phyloP scores from a whole-genome alignment of 2,329 filamentous ascomycete species.

The Xylariales sp. region DNA sequence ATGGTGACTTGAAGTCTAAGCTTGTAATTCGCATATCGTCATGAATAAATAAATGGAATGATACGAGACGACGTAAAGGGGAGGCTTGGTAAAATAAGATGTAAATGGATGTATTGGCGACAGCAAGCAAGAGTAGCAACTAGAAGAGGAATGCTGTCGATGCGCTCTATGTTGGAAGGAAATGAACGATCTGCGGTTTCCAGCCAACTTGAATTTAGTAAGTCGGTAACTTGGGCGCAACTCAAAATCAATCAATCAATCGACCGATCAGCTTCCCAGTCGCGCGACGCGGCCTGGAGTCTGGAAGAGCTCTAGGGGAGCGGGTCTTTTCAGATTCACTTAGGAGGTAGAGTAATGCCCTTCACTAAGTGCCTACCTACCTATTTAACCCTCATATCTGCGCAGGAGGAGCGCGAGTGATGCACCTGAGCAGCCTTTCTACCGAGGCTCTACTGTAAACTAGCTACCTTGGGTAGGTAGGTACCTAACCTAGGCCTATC shows the following conservation, averaged over 20 bases:
- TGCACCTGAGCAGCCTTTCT: not conserved
- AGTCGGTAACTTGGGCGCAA: slow-evolving; percentile 25
- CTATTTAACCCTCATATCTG: not conserved
- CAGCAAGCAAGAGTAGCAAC: slow-evolving; percentile 1
- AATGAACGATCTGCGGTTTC: slow-evolving; percentile 4
- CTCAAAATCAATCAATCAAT: slow-evolving; percentile 22
- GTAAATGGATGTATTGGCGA: not conserved
- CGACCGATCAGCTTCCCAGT: slow-evolving; percentile 31
- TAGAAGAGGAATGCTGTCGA: not conserved
- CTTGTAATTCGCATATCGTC: slow-evolving; percentile 50
- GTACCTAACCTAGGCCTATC: not conserved
- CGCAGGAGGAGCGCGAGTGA: no score
- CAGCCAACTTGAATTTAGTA: slow-evolving; percentile 4
- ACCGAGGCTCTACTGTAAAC: not conserved
- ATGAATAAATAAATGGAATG: slow-evolving; percentile 25
- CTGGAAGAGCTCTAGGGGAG: slow-evolving; percentile 27
- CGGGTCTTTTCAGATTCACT: slow-evolving; percentile 16
- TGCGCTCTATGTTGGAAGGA: not conserved
- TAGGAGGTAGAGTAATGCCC: not conserved
- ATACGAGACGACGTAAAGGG: not conserved
- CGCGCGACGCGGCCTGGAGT: slow-evolving; percentile 48
- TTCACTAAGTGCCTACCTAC: not conserved
- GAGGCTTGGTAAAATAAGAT: not conserved
- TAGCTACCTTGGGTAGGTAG: no score
- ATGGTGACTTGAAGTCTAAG: slow-evolving; percentile 59